Evolutionary conservation across 2,329 filamentous ascomycete species (phyloP).

Genomic region (Shiraia bambusicola): DNA sequence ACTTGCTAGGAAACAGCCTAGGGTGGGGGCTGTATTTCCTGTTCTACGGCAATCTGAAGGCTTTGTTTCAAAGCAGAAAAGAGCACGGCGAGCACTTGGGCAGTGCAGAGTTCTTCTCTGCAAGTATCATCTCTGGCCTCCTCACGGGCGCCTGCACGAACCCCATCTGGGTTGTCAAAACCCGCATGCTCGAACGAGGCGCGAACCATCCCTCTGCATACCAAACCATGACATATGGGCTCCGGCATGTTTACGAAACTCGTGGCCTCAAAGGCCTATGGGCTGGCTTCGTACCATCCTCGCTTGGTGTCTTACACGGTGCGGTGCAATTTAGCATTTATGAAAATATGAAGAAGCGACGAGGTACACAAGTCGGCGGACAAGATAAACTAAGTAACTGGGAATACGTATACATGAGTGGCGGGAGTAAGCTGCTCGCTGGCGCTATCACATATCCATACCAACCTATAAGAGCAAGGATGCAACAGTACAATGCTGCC

Average conservation of each 20-base stretch:
- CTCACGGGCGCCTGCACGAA: conserved; percentile 84
- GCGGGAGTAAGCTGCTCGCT: conserved; percentile 80
- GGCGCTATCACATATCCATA: conserved; percentile 93
- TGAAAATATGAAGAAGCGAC: conserved; percentile 69
- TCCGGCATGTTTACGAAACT: conserved; percentile 62
- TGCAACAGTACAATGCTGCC: conserved; percentile 87
- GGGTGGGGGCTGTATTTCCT: conserved; percentile 95
- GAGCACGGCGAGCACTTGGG: conserved; percentile 50
- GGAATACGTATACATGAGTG: conserved; percentile 79
- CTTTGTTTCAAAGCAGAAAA: conserved; percentile 50
- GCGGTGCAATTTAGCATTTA: conserved; percentile 97
- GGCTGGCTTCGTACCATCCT: conserved; percentile 76
- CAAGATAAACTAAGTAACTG: conserved; percentile 61
- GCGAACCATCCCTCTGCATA: conserved; percentile 76
- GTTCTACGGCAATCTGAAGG: conserved; percentile 63
- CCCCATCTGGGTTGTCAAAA: conserved; percentile 97
- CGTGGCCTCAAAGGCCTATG: conserved; percentile 85
- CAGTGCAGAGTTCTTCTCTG: conserved; percentile 75
- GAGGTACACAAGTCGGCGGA: conserved; percentile 45
- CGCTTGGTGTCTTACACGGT: conserved; percentile 87
- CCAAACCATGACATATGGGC: conserved; percentile 71
- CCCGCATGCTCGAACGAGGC: conserved; percentile 89
- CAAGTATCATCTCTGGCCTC: conserved; percentile 65
- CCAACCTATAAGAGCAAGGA: conserved; percentile 81
- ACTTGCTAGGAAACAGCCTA: conserved; percentile 84